Evolutionary conservation across 176 grass and related monocot genomes (phyloP), one percentile per base, ranked within the genome.

Genomic region (Oryza nivara): DNA sequence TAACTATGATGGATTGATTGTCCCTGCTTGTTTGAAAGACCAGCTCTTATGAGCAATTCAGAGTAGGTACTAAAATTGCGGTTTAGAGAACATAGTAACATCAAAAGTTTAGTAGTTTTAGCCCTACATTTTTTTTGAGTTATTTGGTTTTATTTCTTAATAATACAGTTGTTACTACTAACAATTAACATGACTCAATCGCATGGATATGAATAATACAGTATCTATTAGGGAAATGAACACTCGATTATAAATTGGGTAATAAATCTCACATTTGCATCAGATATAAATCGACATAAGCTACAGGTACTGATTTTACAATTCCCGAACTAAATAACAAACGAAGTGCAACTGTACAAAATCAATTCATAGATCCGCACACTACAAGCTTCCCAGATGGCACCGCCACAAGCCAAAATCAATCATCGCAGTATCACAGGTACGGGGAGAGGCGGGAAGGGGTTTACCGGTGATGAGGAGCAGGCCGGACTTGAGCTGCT

Each of bases 401-500:
- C 61, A 67, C 1, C 2, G 1, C n/a, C 38, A 38, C 14, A 1
- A 5, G 52, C 30, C 9, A 28, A 28, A 28, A 28, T 28, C 28
- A 68, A 7, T 28, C 4, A 67, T 20, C 76, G 28, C n/a, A 30
- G 3, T 0, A 71, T 6, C 17, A 72, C 4, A 28, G 25, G 9
- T 5, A 10, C 15, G 45, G 9, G 3, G 40, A 38, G 41, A 9
- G 41, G 22, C 11, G 41, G 6, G 41, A 16, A 7, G 36, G 13
- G 0, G 36, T n/a, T 83, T 80, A 99, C 97, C 97, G 68, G 92
- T 83, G 78, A 99, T 67, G 68, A 99, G 93, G 65, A 99, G 93
- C 72, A 96, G 72, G 30, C 97, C 97, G 0, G 97, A 99, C 34
- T 92, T 89, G 22, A 99, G 90, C 84, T 99, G 97, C 93, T 92